These are phyloP conservation scores for Capsicum chinense DNA, from an alignment of 257 asterid genomes.

Conservation along the genomic window DNA sequence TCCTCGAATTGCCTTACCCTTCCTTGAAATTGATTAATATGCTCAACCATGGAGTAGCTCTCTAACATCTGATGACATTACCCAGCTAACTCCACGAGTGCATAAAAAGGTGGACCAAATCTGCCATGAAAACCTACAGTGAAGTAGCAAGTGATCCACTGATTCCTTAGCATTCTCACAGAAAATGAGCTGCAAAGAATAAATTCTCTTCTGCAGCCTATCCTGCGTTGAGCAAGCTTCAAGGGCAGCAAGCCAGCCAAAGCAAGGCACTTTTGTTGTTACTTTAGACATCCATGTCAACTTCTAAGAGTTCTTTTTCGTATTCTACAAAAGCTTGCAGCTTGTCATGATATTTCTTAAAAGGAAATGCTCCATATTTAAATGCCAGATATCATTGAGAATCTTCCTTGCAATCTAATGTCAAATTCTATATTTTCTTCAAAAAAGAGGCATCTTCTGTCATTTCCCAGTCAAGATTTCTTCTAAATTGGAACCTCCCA, in stretches of 20 bases:
- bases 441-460: not conserved
- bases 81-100: not conserved
- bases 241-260: not conserved
- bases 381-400: not conserved
- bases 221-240: not conserved
- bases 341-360: too few relatives aligned
- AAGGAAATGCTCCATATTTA: not conserved
- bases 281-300: too few relatives aligned
- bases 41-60: too few relatives aligned
- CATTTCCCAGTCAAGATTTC: not conserved
- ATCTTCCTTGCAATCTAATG: not conserved
- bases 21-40: too few relatives aligned
- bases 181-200: not conserved
- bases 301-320: too few relatives aligned
- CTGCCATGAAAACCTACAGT: conserved; percentile 13
- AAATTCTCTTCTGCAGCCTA: not conserved
- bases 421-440: too few relatives aligned
- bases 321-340: too few relatives aligned
- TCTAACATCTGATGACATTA: not conserved
- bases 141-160: not conserved
- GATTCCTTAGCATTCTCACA: not conserved
- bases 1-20: too few relatives aligned
- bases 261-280: too few relatives aligned
- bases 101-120: not conserved
- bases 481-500: too few relatives aligned